Base-by-base conservation (phyloP, 129 eudicot species). In the Pulicaria dysenterica region DNA sequence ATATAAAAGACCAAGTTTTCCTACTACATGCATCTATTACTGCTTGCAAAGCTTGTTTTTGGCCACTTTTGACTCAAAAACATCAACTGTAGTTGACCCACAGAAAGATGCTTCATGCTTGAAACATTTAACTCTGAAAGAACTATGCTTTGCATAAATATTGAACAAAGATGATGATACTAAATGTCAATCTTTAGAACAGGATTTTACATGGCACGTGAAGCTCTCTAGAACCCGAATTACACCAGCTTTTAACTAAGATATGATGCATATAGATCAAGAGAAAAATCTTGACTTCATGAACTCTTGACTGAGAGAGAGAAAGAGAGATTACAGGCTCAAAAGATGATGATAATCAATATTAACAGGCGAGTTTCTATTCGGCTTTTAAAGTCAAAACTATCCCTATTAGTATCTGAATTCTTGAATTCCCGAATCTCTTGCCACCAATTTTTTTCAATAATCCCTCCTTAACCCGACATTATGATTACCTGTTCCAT, bases 331-430 rank as follows among this genome's bases (percentile, higher is more conserved):
- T 70, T 36, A 56, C 42, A 58, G 54, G 63, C 76, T 64, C 62
- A 19, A 66, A 63, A 56, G 43, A 72, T 55, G 15, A 75, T 76
- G 55, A 55, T 64, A 74, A 77, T 64, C 53, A 64, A 70, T 80
- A 75, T 83, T 63, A 85, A 85, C 88, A 88, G 69, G 81, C 80
- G 69, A 83, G 70, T 75, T 72, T 74, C 78, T 72, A 50, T 50
- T 50, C 61, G 80, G 39, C 31, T 62, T 50, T 19, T 72, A 56
- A 73, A 59, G 71, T 67, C 73, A 64, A 80, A 72, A 69, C 85
- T 79, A 81, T 15, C 79, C 79, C 83, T 73, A 51, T 38, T 51
- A 80, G 79, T 58, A 70, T 75, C 66, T 42, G 34, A 38, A 34
- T 34, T 60, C 40, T 54, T 16, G 53, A 63, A 42, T 37, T 5